phyloP scores from a whole-genome alignment of 2,329 filamentous ascomycete species.

The Fusarium napiforme region DNA sequence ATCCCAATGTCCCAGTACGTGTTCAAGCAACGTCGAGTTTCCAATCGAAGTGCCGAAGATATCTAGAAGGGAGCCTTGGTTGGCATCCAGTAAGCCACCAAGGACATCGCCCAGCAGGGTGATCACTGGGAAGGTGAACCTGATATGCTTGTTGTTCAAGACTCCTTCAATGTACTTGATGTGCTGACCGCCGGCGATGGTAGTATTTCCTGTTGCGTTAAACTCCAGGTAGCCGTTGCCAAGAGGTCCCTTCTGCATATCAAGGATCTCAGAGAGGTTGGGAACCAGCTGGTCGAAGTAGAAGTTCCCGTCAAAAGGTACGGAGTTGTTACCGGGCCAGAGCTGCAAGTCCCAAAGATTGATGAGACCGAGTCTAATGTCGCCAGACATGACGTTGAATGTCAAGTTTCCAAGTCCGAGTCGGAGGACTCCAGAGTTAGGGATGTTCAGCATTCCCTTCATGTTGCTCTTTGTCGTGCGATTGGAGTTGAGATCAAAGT shows the following conservation, averaged over 20 bases:
- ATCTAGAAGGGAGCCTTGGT: constrained; percentile 46
- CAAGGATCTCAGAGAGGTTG: constrained; percentile 55
- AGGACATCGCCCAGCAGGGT: constrained; percentile 53
- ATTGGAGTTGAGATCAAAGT: constrained; percentile 52
- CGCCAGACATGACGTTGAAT: constrained; percentile 55
- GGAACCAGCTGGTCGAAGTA: constrained; percentile 54
- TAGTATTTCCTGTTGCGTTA: constrained; percentile 55
- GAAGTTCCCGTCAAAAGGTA: constrained; percentile 54
- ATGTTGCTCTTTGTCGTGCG: constrained; percentile 54
- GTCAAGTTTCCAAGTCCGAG: constrained; percentile 60
- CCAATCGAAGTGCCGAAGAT: constrained; percentile 53
- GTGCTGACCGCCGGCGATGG: constrained; percentile 55
- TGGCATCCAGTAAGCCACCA: constrained; percentile 48
- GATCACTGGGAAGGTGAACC: constrained; percentile 52
- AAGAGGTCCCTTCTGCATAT: constrained; percentile 51
- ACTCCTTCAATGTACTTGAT: constrained; percentile 58
- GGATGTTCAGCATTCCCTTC: constrained; percentile 55
- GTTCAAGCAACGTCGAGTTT: constrained; percentile 54
- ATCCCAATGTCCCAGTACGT: constrained; percentile 52
- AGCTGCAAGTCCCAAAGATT: constrained; percentile 54
- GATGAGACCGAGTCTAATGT: constrained; percentile 54
- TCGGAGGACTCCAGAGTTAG: constrained; percentile 57
- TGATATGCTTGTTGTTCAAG: constrained; percentile 53
- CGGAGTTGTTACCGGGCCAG: constrained; percentile 56
- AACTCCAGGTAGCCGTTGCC: constrained; percentile 54